These are phyloP conservation scores for Boletus rubroflammeus DNA, from an alignment of 768 basidiomycete species.

Conservation along the genomic window DNA sequence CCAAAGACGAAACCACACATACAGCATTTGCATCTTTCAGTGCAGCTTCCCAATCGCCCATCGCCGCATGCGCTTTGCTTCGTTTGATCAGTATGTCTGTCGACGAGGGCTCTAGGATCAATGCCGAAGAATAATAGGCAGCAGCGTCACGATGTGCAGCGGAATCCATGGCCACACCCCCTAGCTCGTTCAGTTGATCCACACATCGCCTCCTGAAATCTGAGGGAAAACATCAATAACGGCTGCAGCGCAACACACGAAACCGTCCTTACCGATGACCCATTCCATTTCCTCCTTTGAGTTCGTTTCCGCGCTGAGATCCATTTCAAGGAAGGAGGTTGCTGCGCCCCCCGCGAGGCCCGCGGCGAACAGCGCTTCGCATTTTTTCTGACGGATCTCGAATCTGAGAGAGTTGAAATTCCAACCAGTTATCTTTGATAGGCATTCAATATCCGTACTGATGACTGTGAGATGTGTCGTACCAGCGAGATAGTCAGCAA, in stretches of 20 bases:
- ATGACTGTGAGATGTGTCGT: neutral
- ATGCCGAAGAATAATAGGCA: constrained; percentile 6
- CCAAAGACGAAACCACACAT: neutral
- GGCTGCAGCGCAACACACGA: neutral
- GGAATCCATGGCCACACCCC: constrained; percentile 1
- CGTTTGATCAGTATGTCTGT: constrained; percentile 5
- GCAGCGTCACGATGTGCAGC: constrained; percentile 7
- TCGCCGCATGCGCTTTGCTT: constrained; percentile 1
- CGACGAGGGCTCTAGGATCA: constrained; percentile 2
- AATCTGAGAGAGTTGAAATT: constrained; percentile 9
- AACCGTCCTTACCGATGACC: neutral
- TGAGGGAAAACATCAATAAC: neutral
- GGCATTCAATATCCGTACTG: neutral
- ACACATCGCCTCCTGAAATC: constrained; percentile 10
- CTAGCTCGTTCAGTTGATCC: constrained; percentile 7
- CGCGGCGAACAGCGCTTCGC: constrained; percentile 4
- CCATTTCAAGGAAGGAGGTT: constrained; percentile 2
- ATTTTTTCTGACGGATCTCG: constrained; percentile 3
- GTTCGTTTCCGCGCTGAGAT: neutral
- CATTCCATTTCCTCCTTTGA: constrained; percentile 1
- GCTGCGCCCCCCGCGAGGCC: neutral
- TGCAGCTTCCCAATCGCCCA: neutral
- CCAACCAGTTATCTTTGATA: constrained; percentile 16
- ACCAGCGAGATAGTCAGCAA: constrained; percentile 17
- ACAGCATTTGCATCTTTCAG: constrained; percentile 11